These are phyloP conservation scores for Aspergillus aculeatinus DNA, from an alignment of 2,329 filamentous ascomycete species.

Conservation along the genomic window DNA sequence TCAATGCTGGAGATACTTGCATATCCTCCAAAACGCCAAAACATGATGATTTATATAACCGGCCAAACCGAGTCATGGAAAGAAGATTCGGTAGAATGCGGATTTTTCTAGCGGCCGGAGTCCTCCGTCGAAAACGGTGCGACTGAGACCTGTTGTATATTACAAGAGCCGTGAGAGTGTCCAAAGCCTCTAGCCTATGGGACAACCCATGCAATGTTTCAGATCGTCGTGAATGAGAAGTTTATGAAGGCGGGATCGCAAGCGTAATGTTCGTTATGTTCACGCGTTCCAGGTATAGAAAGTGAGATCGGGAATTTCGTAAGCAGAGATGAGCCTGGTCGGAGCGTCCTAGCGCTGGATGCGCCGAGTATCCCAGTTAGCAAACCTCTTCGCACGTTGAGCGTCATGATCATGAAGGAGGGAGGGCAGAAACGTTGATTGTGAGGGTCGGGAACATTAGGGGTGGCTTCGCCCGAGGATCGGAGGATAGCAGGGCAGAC, in stretches of 20 bases:
- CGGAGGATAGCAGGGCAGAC: background rate
- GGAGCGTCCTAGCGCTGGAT: slow-evolving; percentile 30
- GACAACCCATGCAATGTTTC: slow-evolving; percentile 10
- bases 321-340: slow-evolving; percentile 23
- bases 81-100: slow-evolving; percentile 20
- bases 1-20: slow-evolving; percentile 96
- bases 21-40: slow-evolving; percentile 99
- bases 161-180: slow-evolving; percentile 22
- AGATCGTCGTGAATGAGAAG: background rate
- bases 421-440: background rate
- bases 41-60: slow-evolving; percentile 69
- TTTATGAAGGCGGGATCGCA: background rate
- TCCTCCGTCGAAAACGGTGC: slow-evolving; percentile 27
- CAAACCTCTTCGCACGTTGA: slow-evolving; percentile 7
- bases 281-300: slow-evolving; percentile 12
- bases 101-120: slow-evolving; percentile 18
- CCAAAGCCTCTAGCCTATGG: slow-evolving; percentile 17
- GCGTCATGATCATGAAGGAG: background rate
- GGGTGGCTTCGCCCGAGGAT: slow-evolving; percentile 4
- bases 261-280: slow-evolving; percentile 13
- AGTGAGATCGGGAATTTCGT: slow-evolving; percentile 12
- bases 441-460: slow-evolving; percentile 6
- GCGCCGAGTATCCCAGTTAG: slow-evolving; percentile 18
- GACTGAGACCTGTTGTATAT: slow-evolving; percentile 28
- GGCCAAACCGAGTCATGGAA: slow-evolving; percentile 39